Conservation (phyloP, 768 basidiomycete genomes). For the Agaricus blazei region DNA sequence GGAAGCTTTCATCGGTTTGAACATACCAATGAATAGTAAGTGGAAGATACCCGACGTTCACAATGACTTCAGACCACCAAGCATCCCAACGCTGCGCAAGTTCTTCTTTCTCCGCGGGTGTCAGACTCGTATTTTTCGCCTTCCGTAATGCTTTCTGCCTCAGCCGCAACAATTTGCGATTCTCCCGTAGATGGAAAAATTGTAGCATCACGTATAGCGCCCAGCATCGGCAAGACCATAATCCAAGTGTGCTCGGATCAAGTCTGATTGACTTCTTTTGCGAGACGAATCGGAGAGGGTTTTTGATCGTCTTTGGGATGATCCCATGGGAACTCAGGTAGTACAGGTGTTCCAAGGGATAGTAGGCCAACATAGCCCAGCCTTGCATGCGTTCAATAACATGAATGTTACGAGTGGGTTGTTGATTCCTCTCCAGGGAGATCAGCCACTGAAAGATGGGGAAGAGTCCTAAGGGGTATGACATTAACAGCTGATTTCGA, state of each 20-base stretch:
- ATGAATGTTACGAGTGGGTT: constrained; percentile 63
- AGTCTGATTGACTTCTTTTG: constrained; percentile 38
- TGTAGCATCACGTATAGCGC: constrained; percentile 73
- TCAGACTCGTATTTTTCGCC: constrained; percentile 45
- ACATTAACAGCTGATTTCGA: not conserved
- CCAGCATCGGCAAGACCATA: constrained; percentile 84
- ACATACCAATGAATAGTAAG: constrained; percentile 79
- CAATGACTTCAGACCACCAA: constrained; percentile 65
- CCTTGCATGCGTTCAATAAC: constrained; percentile 79
- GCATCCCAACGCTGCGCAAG: constrained; percentile 57
- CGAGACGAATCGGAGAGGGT: constrained; percentile 37
- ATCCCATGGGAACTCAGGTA: constrained; percentile 61
- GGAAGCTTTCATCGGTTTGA: not conserved
- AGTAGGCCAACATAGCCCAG: constrained; percentile 75
- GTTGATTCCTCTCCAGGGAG: constrained; percentile 64
- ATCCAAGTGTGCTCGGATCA: constrained; percentile 40
- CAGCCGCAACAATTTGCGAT: constrained; percentile 51
- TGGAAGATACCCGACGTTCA: constrained; percentile 76
- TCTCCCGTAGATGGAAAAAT: constrained; percentile 67
- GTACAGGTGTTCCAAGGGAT: constrained; percentile 72
- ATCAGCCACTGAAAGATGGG: constrained; percentile 80
- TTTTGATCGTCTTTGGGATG: constrained; percentile 49
- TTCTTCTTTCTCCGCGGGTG: constrained; percentile 49
- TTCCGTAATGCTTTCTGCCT: constrained; percentile 54
- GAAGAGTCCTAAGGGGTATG: constrained; percentile 49